Evolutionary conservation across 2,329 filamentous ascomycete genomes (phyloP), one percentile per base, ranked within the genome.

Genomic region (Trichophyton rubrum): DNA sequence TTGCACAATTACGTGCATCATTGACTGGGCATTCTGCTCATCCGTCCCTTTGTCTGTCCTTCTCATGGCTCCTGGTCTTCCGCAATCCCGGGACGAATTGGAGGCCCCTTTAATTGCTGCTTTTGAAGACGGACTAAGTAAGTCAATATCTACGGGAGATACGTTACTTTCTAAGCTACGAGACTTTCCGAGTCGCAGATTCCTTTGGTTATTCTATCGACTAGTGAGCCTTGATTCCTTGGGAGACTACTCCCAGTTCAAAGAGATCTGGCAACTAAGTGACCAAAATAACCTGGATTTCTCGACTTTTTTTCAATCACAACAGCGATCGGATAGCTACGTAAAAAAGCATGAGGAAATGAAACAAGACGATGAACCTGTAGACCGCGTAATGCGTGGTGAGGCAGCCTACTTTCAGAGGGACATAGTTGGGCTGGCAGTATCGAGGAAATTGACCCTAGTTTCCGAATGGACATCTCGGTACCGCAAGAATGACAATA

Each of bases 1-100:
- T 38, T 71, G 63, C 60, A 68, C 71, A 38, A 67, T 73, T 57
- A 71, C 67, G 11, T 65, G 63, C 30, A 62, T 72, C 2, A 72
- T 73, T 53, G 68, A 72, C 60, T 68, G 66, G 67, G 64, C 61
- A 22, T 68, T 68, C 11, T 40, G 62, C 24, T 68, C 64, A 13
- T 63, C 64, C 13, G 35, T 67, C n/a, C 67, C 68, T 51, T 43
- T 64, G 6, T 58, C 63, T 8, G 61, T 67, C 60, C 58, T 67
- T 4, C 58, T 70, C n/a, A 53, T 60, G 8, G 20, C 60, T 0
- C 67, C 67, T 15, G 65, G 64, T n/a, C 57, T 68, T 24, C 67
- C 66, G n/a, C 65, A 69, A 40, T 64, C 62, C 7, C 55, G 64
- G 20, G 59, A 68, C 41, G 61, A 66, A 59, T 41, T 67, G 3